A percentile compares a stretch with the other conserved stretches of the same genome.
These are phyloP conservation scores for Termitomyces sp. DNA, from an alignment of 768 basidiomycete species.

Conservation along the genomic window DNA sequence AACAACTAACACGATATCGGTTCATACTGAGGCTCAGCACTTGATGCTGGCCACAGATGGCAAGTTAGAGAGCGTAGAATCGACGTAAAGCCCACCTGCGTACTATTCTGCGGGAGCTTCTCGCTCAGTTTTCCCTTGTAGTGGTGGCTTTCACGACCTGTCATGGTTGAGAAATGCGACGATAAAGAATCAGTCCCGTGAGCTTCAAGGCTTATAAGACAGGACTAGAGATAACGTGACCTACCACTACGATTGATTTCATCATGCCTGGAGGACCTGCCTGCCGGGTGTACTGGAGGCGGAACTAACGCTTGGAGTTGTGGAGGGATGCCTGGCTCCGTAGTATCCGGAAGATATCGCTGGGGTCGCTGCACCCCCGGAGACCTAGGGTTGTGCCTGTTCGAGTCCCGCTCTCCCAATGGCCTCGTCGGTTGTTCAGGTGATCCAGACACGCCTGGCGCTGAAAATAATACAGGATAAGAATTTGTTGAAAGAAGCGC, in stretches of 20 bases:
- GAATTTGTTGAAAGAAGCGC: background rate
- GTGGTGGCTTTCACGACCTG: constrained; percentile 13
- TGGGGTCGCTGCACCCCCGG: background rate
- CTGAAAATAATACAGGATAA: background rate
- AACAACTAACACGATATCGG: background rate
- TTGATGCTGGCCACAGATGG: constrained; percentile 17
- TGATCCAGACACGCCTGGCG: constrained; percentile 1
- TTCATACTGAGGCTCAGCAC: constrained; percentile 5
- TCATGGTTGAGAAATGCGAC: background rate
- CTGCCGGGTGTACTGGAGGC: constrained; percentile 7
- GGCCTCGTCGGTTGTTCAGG: constrained; percentile 4
- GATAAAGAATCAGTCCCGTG: constrained; percentile 8
- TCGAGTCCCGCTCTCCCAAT: constrained; percentile 4
- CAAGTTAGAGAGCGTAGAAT: constrained; percentile 16
- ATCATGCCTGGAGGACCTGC: constrained; percentile 9
- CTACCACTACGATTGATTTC: constrained; percentile 8
- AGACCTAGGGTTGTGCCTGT: constrained; percentile 4
- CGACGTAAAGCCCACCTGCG: constrained; percentile 13
- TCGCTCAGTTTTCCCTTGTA: constrained; percentile 5
- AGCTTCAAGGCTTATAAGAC: background rate
- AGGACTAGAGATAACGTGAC: constrained; percentile 3
- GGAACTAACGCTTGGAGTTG: background rate
- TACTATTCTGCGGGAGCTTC: constrained; percentile 17
- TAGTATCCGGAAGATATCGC: background rate
- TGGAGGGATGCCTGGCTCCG: background rate